Conservation (phyloP, 805 yeast genomes). For the Wickerhamiella galacta region DNA sequence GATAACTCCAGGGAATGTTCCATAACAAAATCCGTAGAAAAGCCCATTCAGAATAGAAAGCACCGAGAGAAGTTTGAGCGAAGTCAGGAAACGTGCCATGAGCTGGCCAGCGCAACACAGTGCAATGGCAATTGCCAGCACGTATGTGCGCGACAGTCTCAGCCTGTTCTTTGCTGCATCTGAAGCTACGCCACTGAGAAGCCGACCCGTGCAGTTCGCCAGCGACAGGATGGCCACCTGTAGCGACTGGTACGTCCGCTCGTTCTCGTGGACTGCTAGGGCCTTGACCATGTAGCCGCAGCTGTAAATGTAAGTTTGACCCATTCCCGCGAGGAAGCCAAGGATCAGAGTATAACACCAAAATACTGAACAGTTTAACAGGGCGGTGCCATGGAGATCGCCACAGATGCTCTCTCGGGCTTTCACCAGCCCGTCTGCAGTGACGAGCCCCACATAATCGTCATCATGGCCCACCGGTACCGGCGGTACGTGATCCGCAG, state of each 20-base stretch:
- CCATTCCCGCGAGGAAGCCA: constrained; percentile 44
- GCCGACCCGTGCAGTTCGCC: constrained; percentile 49
- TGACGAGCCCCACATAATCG: constrained; percentile 2
- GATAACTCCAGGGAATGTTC: constrained; percentile 59
- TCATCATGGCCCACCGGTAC: not conserved
- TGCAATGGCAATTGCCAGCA: constrained; percentile 35
- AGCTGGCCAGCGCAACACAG: constrained; percentile 36
- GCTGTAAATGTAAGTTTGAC: constrained; percentile 61
- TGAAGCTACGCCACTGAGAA: constrained; percentile 45
- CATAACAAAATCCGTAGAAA: constrained; percentile 58
- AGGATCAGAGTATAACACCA: constrained; percentile 35
- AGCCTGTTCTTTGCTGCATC: constrained; percentile 37
- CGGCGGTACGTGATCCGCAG: too few relatives aligned
- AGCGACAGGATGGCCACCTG: constrained; percentile 62
- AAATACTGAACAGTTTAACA: constrained; percentile 25
- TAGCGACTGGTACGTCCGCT: constrained; percentile 35
- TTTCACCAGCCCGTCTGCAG: constrained; percentile 1
- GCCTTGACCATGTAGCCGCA: constrained; percentile 55
- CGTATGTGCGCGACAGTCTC: constrained; percentile 30
- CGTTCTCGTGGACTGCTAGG: constrained; percentile 14
- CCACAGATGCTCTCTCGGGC: not conserved
- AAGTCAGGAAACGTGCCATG: constrained; percentile 11
- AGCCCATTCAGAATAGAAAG: constrained; percentile 46
- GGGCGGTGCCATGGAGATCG: constrained; percentile 8
- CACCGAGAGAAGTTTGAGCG: constrained; percentile 25